phyloP scores from a whole-genome alignment of 2,329 filamentous ascomycete species.

The Fusarium subtropicale region DNA sequence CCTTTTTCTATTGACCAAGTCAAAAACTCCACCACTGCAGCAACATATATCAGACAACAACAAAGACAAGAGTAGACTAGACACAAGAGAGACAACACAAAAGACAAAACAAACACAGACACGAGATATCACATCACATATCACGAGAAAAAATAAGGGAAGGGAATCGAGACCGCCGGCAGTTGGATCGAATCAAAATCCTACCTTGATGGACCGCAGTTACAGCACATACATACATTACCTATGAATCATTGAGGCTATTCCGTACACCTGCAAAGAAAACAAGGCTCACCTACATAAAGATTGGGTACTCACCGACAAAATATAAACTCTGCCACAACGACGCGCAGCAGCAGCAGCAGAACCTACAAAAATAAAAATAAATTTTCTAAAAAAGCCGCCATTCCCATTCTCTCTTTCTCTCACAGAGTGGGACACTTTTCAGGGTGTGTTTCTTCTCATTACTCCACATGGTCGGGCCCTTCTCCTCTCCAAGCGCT shows the following conservation, averaged over 20 bases:
- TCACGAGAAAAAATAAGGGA: neutral
- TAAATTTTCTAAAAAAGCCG: neutral
- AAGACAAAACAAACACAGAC: neutral
- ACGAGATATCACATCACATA: neutral
- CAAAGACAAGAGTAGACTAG: neutral
- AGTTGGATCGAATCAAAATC: neutral
- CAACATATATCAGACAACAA: slow-evolving; percentile 8
- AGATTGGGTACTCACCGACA: slow-evolving; percentile 37
- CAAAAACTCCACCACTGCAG: slow-evolving; percentile 16
- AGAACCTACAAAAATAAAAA: neutral
- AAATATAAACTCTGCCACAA: slow-evolving; percentile 15
- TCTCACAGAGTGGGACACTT: neutral
- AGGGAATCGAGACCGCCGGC: slow-evolving; percentile 26
- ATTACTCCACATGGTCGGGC: neutral
- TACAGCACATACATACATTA: slow-evolving; percentile 33
- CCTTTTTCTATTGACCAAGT: neutral
- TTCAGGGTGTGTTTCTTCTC: neutral
- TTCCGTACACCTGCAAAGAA: neutral
- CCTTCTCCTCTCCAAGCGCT: neutral
- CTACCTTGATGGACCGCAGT: slow-evolving; percentile 24
- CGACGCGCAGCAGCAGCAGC: neutral
- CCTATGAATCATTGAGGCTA: neutral
- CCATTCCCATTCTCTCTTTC: neutral
- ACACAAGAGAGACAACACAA: neutral
- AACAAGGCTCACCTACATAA: slow-evolving; percentile 17